A percentile compares a stretch with the other conserved stretches of the same genome.
phyloP scores from a whole-genome alignment of 192 early-diverging fungal species.

The Lobosporangium transversale region DNA sequence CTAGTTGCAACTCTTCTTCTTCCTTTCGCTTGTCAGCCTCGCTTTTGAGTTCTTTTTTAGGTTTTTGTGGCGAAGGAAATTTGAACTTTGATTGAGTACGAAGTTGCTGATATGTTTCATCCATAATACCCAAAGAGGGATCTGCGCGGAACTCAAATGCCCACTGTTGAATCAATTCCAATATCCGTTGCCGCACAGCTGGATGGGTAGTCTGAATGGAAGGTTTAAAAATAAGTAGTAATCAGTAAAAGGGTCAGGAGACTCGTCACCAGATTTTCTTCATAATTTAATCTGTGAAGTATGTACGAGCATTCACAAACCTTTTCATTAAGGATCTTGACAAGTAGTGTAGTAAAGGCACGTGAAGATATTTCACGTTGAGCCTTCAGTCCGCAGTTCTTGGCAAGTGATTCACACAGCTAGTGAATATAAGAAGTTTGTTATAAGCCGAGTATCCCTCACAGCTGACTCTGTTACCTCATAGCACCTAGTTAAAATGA shows the following conservation, averaged over 20 bases:
- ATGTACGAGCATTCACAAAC: conserved; percentile 51
- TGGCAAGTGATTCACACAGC: conserved; percentile 89
- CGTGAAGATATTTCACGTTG: conserved; percentile 90
- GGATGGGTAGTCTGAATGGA: conserved; percentile 82
- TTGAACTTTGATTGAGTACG: conserved; percentile 66
- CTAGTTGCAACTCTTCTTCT: conserved; percentile 94
- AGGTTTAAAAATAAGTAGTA: neutral
- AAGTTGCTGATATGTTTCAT: conserved; percentile 73
- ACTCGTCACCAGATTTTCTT: too few species aligned
- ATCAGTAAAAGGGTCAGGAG: too few species aligned
- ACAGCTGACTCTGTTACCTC: too few species aligned
- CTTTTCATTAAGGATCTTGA: conserved; percentile 77
- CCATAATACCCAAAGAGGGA: conserved; percentile 82
- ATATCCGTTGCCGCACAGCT: conserved; percentile 80
- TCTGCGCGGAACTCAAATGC: conserved; percentile 85
- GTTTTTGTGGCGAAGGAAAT: conserved; percentile 83
- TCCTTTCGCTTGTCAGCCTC: conserved; percentile 90
- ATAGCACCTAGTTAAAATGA: too few species aligned
- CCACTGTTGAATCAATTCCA: conserved; percentile 94
- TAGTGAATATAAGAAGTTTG: too few species aligned
- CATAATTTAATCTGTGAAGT: too few species aligned
- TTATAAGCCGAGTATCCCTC: too few species aligned
- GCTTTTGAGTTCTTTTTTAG: conserved; percentile 77
- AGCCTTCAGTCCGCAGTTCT: conserved; percentile 85
- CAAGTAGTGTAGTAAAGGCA: conserved; percentile 82